Evolutionary conservation across 2,329 filamentous ascomycete species (phyloP).

Genomic region (Pezicula radicicola): DNA sequence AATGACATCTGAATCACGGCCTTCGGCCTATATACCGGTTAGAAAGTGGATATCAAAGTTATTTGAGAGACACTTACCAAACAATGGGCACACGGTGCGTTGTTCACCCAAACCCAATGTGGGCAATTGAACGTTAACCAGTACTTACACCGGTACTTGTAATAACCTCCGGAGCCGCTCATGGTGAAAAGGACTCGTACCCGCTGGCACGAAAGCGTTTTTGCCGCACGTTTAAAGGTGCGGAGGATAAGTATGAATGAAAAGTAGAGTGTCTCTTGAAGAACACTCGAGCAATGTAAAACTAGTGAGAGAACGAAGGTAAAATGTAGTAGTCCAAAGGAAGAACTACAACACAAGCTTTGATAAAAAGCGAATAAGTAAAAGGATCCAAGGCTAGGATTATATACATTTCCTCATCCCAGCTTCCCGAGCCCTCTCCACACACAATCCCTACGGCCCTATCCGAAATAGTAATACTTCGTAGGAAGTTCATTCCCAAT

Average conservation of each 20-base stretch:
- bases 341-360: background rate
- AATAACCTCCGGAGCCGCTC: conserved; percentile 32
- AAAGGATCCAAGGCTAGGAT: conserved; percentile 21
- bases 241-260: conserved; percentile 1
- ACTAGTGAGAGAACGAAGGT: no score
- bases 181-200: conserved; percentile 24
- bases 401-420: conserved; percentile 19
- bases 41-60: conserved; percentile 3
- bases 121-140: conserved; percentile 48
- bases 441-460: background rate
- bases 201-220: conserved; percentile 27
- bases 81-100: conserved; percentile 46
- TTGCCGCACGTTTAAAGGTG: conserved; percentile 16
- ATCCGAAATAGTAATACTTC: background rate
- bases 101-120: conserved; percentile 53
- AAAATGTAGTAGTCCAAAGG: background rate
- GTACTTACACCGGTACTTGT: conserved; percentile 55
- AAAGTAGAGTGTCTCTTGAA: conserved; percentile 1
- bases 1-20: conserved; percentile 41
- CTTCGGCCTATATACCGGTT: conserved; percentile 39
- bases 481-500: background rate
- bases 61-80: conserved; percentile 36
- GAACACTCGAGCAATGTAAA: background rate
- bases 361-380: conserved; percentile 18
- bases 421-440: background rate